Base-by-base conservation (phyloP, 257 asterid genomes). In the Osmanthus fragrans region DNA sequence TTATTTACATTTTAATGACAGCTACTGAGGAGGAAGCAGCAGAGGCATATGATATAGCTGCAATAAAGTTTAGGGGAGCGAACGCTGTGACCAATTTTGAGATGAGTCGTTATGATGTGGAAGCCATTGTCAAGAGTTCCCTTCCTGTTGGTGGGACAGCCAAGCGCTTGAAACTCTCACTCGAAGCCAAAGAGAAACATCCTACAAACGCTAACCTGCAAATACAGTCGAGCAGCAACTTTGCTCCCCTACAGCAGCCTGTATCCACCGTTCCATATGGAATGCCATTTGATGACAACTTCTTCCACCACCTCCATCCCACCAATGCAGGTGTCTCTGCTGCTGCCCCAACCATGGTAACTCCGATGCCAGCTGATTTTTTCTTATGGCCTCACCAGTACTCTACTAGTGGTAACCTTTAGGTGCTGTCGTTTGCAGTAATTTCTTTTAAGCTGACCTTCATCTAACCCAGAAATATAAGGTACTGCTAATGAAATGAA, bases 11-110 rank as follows among this genome's bases (percentile, higher is more conserved):
- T 0, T 3, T 0, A 19, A 39, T 76, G 15, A 66, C 92, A 95
- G 98, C 97, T 11, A 93, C 99, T 0, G 98, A 96, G 85, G 98
- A 93, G 91, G 99, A 93, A 89, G 98, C 99, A 4, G 99, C 99
- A 0, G 99, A 96, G 82, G 98, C 98, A 0, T 95, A 95, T 68
- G 99, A 95, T 89, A 93, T 95, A 23, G 99, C 98, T 3, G 98
- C 99, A 4, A 95, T 95, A 75, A 95, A 93, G 82, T 93, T 95
- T 86, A 75, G 99, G 76, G 99, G 99, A 36, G 7, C 82, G 45
- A 91, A 91, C 32, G 98, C 98, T 0, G 98, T 95, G 36, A 95
- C 99, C 36, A 95, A 95, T 72, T 95, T 95, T 1, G 99, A 93
- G 87, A 93, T 93, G 97, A 91, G 4, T 40, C 96, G 99, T 0